Conservation (phyloP, 139 green algal species). For the Gonium pectorale region DNA sequence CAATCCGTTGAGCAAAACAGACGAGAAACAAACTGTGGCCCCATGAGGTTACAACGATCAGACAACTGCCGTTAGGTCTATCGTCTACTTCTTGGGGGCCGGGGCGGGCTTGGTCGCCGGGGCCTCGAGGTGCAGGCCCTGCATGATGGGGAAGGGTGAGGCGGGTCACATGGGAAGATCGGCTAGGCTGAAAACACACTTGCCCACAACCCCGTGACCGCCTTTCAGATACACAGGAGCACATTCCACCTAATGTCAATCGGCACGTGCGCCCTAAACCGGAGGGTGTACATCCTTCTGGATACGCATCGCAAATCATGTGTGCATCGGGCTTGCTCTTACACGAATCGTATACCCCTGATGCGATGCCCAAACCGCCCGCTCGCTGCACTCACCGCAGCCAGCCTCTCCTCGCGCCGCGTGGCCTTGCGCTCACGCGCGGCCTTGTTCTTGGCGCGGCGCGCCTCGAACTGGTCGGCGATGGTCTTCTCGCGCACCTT, state of each 20-base stretch:
- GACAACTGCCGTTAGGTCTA: conserved; percentile 16
- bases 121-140: conserved; percentile 49
- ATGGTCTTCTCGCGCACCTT: conserved; percentile 99
- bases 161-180: too few species aligned
- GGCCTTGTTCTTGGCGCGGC: conserved; percentile 97
- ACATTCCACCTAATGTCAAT: too few species aligned
- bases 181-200: too few species aligned
- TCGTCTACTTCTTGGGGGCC: conserved; percentile 45
- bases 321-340: too few species aligned
- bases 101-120: conserved; percentile 41
- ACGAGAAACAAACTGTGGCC: background rate
- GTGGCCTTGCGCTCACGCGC: conserved; percentile 93
- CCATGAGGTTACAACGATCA: conserved; percentile 8
- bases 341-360: background rate
- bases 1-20: too few species aligned
- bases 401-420: conserved; percentile 94
- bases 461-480: conserved; percentile 98
- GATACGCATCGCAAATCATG: too few species aligned
- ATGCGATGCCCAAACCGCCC: background rate
- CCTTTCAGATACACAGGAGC: too few species aligned
- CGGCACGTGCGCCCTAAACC: too few species aligned
- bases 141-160: too few species aligned
- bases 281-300: too few species aligned
- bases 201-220: too few species aligned
- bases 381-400: conserved; percentile 44